Percentiles rank a stretch among this genome's conserved stretches.
These are phyloP conservation scores for Thalia dealbata DNA, from an alignment of 176 grass and related monocot species.

Conservation along the genomic window DNA sequence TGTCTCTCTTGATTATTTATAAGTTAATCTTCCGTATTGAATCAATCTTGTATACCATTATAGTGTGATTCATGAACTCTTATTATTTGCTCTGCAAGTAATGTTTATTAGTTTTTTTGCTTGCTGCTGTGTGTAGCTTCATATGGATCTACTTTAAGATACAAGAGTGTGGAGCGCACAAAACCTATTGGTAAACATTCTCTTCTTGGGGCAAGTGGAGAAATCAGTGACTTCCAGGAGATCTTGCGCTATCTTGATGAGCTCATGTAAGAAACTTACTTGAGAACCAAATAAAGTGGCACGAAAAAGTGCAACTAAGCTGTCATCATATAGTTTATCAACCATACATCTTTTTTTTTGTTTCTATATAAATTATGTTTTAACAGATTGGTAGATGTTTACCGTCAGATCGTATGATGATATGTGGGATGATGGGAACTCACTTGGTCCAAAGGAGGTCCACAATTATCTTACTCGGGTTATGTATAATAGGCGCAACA, in stretches of 20 bases:
- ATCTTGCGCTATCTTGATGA: conserved; percentile 95
- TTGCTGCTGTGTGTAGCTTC: conserved; percentile 42
- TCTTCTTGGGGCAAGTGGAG: conserved; percentile 88
- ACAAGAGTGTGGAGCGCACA: conserved; percentile 96
- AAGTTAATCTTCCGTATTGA: no score
- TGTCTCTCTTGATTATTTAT: background rate
- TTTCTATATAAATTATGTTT: background rate
- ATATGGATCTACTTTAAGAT: conserved; percentile 90
- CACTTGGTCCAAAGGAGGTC: conserved; percentile 91
- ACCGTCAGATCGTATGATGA: conserved; percentile 72
- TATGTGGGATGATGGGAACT: conserved; percentile 99
- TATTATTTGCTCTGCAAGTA: background rate
- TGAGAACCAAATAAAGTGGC: background rate
- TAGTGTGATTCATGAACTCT: no score
- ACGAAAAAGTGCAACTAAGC: background rate
- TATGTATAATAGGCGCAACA: conserved; percentile 95
- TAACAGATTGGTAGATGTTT: background rate
- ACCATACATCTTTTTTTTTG: conserved; percentile 5
- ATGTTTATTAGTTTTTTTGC: background rate
- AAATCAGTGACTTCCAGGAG: conserved; percentile 98
- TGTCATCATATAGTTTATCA: background rate
- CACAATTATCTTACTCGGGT: conserved; percentile 82
- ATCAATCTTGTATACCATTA: no score
- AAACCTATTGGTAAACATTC: conserved; percentile 84
- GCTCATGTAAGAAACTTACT: conserved; percentile 48